A percentile compares a stretch with the other conserved stretches of the same genome.
phyloP scores from a whole-genome alignment of 2,329 filamentous ascomycete species.

The Verticillium longisporum region DNA sequence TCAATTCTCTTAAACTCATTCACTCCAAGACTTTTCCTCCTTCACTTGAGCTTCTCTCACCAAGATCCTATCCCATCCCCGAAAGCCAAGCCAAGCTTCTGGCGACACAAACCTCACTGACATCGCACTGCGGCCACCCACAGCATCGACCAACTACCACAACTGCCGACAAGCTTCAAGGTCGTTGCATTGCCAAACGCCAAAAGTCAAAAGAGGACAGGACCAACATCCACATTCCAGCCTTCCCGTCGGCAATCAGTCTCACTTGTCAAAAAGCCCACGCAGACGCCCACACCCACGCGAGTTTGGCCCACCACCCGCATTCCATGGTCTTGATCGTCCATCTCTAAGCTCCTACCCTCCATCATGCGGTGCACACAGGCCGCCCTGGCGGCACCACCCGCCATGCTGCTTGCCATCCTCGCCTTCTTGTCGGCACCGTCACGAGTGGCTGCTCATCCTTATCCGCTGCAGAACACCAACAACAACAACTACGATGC shows the following conservation, averaged over 20 bases:
- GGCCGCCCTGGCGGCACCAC: not conserved
- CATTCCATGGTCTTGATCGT: not conserved
- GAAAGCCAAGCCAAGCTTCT: slow-evolving; percentile 1
- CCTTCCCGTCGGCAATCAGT: not conserved
- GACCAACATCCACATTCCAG: not conserved
- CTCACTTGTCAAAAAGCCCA: not conserved
- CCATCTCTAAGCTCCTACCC: not conserved
- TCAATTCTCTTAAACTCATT: slow-evolving; percentile 8
- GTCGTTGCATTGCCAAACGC: not conserved
- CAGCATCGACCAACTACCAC: not conserved
- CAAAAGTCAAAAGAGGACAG: not conserved
- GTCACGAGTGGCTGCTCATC: slow-evolving; percentile 31
- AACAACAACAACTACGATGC: slow-evolving; percentile 39
- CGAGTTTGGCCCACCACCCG: not conserved
- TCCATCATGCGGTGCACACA: slow-evolving; percentile 3
- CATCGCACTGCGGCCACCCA: not conserved
- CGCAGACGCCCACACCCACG: slow-evolving; percentile 8
- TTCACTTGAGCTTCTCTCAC: not conserved
- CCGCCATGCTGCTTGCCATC: slow-evolving; percentile 8
- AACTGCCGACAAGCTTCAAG: not conserved
- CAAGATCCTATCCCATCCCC: not conserved
- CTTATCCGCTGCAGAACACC: slow-evolving; percentile 31
- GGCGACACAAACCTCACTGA: not conserved
- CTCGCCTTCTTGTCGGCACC: slow-evolving; percentile 31
- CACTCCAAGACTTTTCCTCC: slow-evolving; percentile 5